Evolutionary conservation across 1,284 basidiomycete species (phyloP), one percentile per base, ranked within the genome.

Genomic region (Melampsora abietis-canadensis): DNA sequence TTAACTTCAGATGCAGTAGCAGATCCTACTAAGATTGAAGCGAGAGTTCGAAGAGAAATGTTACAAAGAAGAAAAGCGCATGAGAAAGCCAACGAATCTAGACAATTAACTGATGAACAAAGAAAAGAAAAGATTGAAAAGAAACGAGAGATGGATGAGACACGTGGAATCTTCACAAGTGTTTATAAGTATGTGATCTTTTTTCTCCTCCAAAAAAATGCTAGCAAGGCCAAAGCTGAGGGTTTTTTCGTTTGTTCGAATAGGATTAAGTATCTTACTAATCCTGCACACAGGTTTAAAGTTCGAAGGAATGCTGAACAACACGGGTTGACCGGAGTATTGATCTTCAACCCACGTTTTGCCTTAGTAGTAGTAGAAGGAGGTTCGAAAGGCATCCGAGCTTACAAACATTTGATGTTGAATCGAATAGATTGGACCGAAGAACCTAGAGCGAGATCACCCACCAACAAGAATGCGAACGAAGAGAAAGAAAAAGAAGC

Each of bases 271-370:
- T 91, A 88, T 75, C 87, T 98, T 61, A 87, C 89, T n/a, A 93
- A 97, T 81, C 92, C 91, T 0, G 86, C 92, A 17, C 96, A 99
- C 80, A 89, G 91, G 77, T 97, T 94, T 86, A 99, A 98, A 84
- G 91, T 98, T 54, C 88, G 91, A 76, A 92, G 91, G 85, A 98
- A 98, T 80, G 95, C 95, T 2, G 89, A 95, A 81, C 93, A 98
- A 82, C 85, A 90, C 81, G 88, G 87, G 76, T 85, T 99, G 19
- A 90, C 92, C 0, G 95, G 96, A 4, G 84, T 95, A 27, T 91
- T 90, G 79, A 89, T 98, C 79, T 94, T 93, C 85, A 88, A 94
- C 80, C 90, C 92, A 0, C 83, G 86, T 37, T 97, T 97, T 85
- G 90, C 88, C 77, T 85, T 98, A 82, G 88, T 99, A 37, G 90